phyloP scores from a whole-genome alignment of 148 eudicot genomes.

The Cornus florida region DNA sequence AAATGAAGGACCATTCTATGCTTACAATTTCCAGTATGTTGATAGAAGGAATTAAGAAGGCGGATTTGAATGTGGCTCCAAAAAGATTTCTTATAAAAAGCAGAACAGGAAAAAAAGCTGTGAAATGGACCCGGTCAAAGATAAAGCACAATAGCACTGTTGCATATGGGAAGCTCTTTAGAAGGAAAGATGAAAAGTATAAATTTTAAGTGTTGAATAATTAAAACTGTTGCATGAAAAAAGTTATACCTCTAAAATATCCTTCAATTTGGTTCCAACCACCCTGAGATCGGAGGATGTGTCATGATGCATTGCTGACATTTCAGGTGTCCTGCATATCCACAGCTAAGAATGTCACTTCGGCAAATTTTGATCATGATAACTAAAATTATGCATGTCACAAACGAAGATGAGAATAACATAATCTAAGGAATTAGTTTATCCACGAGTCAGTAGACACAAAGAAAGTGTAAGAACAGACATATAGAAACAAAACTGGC shows the following conservation, averaged over 20 bases:
- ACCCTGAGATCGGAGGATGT: constrained; percentile 65
- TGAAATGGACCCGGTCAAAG: not conserved
- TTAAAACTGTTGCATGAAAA: not conserved
- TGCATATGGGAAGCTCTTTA: not conserved
- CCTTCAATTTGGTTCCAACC: constrained; percentile 58
- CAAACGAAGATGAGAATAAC: not conserved
- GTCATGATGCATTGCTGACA: constrained; percentile 94
- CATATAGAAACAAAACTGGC: too few species aligned
- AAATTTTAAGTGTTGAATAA: not conserved
- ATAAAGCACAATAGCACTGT: not conserved
- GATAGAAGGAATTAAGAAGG: not conserved
- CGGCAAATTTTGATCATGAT: not conserved
- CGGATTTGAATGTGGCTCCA: not conserved
- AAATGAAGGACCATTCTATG: not conserved
- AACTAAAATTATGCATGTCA: not conserved
- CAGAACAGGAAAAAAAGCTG: not conserved
- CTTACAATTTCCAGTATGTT: not conserved
- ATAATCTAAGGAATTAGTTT: not conserved
- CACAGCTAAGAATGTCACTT: not conserved
- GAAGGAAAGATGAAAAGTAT: not conserved
- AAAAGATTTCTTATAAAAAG: not conserved
- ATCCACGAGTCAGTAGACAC: not conserved
- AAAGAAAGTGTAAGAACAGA: not conserved
- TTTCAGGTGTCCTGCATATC: constrained; percentile 68
- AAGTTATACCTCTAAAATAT: constrained; percentile 54